Conservation (phyloP, 139 green algal species). For the Eudorina sp. region DNA sequence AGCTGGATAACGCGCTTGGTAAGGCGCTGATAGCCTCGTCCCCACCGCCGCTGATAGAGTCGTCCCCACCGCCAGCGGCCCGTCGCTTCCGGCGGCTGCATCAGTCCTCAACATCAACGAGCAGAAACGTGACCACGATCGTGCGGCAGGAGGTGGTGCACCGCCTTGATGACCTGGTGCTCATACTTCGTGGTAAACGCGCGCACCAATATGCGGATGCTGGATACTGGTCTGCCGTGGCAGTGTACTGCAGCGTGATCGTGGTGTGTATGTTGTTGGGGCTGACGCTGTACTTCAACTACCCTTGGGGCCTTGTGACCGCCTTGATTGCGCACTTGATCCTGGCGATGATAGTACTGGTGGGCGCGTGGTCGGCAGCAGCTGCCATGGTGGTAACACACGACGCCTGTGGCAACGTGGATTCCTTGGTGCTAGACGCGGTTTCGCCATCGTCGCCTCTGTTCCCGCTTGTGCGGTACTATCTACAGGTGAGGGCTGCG, state of each 20-base stretch:
- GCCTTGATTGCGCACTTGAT: not conserved
- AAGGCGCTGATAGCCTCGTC: not conserved
- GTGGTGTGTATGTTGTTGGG: not conserved
- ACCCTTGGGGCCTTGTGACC: not conserved
- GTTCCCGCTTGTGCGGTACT: conserved; percentile 33
- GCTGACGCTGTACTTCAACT: not conserved
- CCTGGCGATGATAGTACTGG: not conserved
- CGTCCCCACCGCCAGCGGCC: not conserved
- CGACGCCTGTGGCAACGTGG: conserved; percentile 1
- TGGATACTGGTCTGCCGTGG: not conserved
- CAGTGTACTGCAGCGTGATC: not conserved
- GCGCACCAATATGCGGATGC: not conserved
- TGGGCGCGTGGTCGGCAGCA: not conserved
- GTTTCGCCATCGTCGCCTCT: conserved; percentile 18
- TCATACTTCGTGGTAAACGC: not conserved
- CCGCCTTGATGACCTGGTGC: not conserved
- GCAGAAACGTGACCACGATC: not conserved
- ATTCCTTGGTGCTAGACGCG: not conserved
- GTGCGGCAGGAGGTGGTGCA: not conserved
- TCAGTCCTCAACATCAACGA: not conserved
- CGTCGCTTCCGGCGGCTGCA: not conserved
- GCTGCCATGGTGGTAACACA: not conserved
- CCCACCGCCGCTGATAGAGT: not conserved
- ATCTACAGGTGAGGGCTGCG: conserved; percentile 26
- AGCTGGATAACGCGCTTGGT: conserved; percentile 34